These are phyloP conservation scores for Fusarium robinianum DNA, from an alignment of 2,329 filamentous ascomycete species.

Conservation along the genomic window DNA sequence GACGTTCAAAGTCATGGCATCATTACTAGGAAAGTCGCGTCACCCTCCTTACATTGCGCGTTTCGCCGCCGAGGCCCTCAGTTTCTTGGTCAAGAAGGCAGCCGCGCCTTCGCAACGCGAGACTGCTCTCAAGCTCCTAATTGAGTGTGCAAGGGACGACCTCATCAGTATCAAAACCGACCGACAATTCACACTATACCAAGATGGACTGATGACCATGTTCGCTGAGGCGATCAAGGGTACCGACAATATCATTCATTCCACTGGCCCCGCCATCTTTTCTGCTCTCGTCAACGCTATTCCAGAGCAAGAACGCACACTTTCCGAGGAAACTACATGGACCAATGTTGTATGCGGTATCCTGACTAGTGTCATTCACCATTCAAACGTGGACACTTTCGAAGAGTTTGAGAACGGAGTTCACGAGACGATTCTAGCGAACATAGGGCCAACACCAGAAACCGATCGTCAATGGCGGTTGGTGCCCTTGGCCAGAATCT, in stretches of 20 bases:
- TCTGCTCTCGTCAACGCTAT: slow-evolving; percentile 56
- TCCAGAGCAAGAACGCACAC: slow-evolving; percentile 54
- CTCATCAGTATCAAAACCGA: slow-evolving; percentile 59
- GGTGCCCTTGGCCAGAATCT: slow-evolving; percentile 58
- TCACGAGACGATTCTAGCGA: slow-evolving; percentile 51
- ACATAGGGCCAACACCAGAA: slow-evolving; percentile 40
- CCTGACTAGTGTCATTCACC: slow-evolving; percentile 80
- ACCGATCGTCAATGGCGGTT: slow-evolving; percentile 42
- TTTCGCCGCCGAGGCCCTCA: slow-evolving; percentile 93
- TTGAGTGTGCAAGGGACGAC: slow-evolving; percentile 73
- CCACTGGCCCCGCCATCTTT: slow-evolving; percentile 60
- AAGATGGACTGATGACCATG: slow-evolving; percentile 88
- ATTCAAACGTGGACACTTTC: slow-evolving; percentile 76
- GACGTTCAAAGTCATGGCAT: slow-evolving; percentile 80
- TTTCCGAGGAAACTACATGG: slow-evolving; percentile 56
- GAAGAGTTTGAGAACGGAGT: slow-evolving; percentile 67
- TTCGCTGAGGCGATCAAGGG: slow-evolving; percentile 81
- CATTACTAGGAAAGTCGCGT: slow-evolving; percentile 79
- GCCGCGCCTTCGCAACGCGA: slow-evolving; percentile 78
- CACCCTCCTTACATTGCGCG: slow-evolving; percentile 87
- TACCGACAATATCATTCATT: slow-evolving; percentile 63
- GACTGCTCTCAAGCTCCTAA: slow-evolving; percentile 69
- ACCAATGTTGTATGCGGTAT: slow-evolving; percentile 73
- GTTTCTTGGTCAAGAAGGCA: slow-evolving; percentile 89
- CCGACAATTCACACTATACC: slow-evolving; percentile 70